Evolutionary conservation across 768 basidiomycete genomes (phyloP), one percentile per base, ranked within the genome.

Genomic region (Calocera viscosa): DNA sequence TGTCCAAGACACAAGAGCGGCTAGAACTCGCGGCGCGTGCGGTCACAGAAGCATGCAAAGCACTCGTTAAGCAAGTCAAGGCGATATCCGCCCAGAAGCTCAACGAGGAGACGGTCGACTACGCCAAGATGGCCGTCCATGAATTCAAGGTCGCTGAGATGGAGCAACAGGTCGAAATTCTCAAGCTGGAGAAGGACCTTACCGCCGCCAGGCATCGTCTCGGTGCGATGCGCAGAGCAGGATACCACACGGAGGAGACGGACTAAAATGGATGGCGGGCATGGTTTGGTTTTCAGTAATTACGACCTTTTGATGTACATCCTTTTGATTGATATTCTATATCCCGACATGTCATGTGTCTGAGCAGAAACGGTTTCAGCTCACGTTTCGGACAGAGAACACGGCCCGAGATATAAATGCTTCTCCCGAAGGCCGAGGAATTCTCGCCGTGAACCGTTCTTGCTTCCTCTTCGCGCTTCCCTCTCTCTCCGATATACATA

Each of bases 151-250:
- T 85, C 73, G 83, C 88, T 63, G 95, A 98, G 83, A 97, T 99
- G 94, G 96, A 98, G 78, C 93, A 95, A 73, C 94, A 97, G 77
- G 96, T 98, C n/a, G 91, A 95, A 75, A 96, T 99, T 71, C 80
- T 99, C 71, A 94, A 88, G 74, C 77, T 97, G 72, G 96, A 98
- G 81, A 96, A 96, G 79, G 94, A 97, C 0, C 80, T 99, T 39
- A 90, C 90, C 24, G 94, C 86, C 49, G 89, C 91, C 22, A 84
- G 91, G 69, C 88, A 89, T 75, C 82, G 83, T 69, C 77, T 93
- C 67, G 91, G 91, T 32, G 85, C 84, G 22, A 92, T 93, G 90
- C 83, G 91, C 71, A 83, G 90, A 53, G 91, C 91, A 64, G 91
- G 91, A 73, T 93, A 93, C 73, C 91, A 93, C 75, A 90, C 90